These are phyloP conservation scores for Wickerhamia fluorescens DNA, from an alignment of 805 yeast genomes.

Conservation along the genomic window DNA sequence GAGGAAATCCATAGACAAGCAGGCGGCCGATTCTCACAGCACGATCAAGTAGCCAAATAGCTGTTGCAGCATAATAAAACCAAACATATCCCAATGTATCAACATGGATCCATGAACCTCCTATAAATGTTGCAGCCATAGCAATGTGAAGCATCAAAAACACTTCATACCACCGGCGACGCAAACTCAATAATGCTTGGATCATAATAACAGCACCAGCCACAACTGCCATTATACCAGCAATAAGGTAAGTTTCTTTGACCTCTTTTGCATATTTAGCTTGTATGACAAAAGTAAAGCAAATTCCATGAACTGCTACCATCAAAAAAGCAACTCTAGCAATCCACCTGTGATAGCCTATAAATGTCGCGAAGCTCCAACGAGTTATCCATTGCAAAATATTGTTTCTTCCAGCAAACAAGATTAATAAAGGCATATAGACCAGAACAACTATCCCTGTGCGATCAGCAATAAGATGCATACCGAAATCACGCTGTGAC, in stretches of 20 bases:
- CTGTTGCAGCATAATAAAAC: constrained; percentile 24
- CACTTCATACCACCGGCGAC: constrained; percentile 43
- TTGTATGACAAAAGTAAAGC: constrained; percentile 5
- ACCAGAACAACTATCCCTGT: constrained; percentile 42
- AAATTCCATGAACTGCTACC: constrained; percentile 14
- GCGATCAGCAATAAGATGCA: constrained; percentile 40
- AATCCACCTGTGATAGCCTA: constrained; percentile 18
- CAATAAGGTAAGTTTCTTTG: constrained; percentile 15
- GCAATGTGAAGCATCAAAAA: constrained; percentile 54
- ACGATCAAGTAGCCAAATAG: constrained; percentile 33
- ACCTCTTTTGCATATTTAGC: constrained; percentile 5
- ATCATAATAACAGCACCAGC: constrained; percentile 37
- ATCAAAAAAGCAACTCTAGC: constrained; percentile 12
- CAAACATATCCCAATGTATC: constrained; percentile 24
- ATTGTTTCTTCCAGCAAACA: constrained; percentile 20
- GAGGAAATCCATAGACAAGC: constrained; percentile 27
- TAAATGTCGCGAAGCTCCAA: constrained; percentile 8
- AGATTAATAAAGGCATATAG: constrained; percentile 13
- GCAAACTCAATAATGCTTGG: constrained; percentile 39
- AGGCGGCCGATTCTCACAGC: constrained; percentile 22
- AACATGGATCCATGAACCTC: constrained; percentile 44
- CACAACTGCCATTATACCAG: constrained; percentile 21
- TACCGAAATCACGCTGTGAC: constrained; percentile 5
- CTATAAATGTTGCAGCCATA: constrained; percentile 41
- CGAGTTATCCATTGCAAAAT: constrained; percentile 10